Conservation (phyloP, 2,329 filamentous ascomycete species). For the Ascochyta rabiei region DNA sequence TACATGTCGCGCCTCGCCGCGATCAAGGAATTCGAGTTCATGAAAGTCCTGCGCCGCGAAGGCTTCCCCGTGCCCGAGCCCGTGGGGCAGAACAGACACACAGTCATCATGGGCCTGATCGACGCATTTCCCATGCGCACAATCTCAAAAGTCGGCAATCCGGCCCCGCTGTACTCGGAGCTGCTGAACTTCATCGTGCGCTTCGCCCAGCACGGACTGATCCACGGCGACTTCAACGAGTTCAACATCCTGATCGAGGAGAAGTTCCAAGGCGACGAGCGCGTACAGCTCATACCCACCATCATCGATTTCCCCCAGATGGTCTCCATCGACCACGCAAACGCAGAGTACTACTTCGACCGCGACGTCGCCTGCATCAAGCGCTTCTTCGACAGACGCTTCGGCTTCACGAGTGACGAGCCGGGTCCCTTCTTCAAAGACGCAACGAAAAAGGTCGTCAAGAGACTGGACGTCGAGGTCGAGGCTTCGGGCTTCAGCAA, state of each 20-base stretch:
- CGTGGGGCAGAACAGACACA: slow-evolving; percentile 88
- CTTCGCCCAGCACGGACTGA: slow-evolving; percentile 84
- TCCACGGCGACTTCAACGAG: slow-evolving; percentile 98
- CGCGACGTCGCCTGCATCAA: slow-evolving; percentile 96
- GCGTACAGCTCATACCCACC: slow-evolving; percentile 71
- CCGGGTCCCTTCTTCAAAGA: slow-evolving; percentile 86
- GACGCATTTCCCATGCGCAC: slow-evolving; percentile 92
- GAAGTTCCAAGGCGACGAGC: slow-evolving; percentile 47
- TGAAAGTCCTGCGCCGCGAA: slow-evolving; percentile 82
- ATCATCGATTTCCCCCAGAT: slow-evolving; percentile 99
- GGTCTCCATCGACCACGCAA: slow-evolving; percentile 90
- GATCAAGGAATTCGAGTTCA: slow-evolving; percentile 93
- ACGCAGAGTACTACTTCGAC: slow-evolving; percentile 97
- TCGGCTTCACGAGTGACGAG: slow-evolving; percentile 82
- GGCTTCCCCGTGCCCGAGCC: slow-evolving; percentile 91
- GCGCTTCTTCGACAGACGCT: slow-evolving; percentile 87
- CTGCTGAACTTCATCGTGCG: slow-evolving; percentile 84
- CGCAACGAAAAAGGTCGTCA: slow-evolving; percentile 73
- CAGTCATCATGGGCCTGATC: slow-evolving; percentile 92
- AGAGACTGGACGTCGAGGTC: slow-evolving; percentile 83
- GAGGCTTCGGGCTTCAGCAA: slow-evolving; percentile 94
- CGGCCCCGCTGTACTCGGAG: slow-evolving; percentile 86
- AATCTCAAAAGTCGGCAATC: slow-evolving; percentile 81
- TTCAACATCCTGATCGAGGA: slow-evolving; percentile 98
- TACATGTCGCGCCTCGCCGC: slow-evolving; percentile 93